Evolutionary conservation across 1,284 basidiomycete species (phyloP), one percentile per base, ranked within the genome.

Genomic region (Papiliotrema flavescens): DNA sequence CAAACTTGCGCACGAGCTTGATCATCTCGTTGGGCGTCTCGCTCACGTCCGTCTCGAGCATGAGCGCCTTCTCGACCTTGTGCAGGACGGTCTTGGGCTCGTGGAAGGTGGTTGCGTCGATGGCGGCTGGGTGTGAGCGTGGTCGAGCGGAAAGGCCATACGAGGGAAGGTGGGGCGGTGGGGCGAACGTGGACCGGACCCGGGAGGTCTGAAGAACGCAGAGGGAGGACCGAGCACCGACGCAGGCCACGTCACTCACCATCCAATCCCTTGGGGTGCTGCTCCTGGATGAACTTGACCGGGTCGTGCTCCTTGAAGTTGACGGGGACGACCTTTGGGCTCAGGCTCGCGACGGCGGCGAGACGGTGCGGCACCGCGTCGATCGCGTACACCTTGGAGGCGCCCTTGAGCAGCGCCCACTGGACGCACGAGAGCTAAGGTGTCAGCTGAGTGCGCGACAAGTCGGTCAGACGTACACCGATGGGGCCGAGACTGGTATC

Each of bases 11-110:
- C 9, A 82, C 82, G 6, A 84, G 78, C 44, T 81, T 74, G 57
- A 71, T 69, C 59, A 64, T 63, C 57, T 71, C 69, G 70, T 87
- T 89, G 56, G 84, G 76, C 4, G 81, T 87, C 71, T 90, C 88
- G 2, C 83, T 79, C 0, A 84, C 83, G 65, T 90, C 88, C 0
- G 86, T 90, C 76, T 90, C 87, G 36, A 89, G 79, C 80, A 85
- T 84, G 39, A 88, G 74, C 13, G 82, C 68, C 73, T 86, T 86
- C 74, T 88, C 83, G 37, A 85, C 78, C 67, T 85, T 86, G 77
- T 88, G 87, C 5, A 72, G 57, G 3, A 69, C 22, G 0, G 80
- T 78, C 75, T 87, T 86, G n/a, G 84, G 84, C 62, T 86, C 81
- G 67, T 87, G 85, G 80, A 86, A 87, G 1, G 84, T 83, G 15